Evolutionary conservation across 176 grass and related monocot species (phyloP).

Genomic region (Lolium multiflorum): DNA sequence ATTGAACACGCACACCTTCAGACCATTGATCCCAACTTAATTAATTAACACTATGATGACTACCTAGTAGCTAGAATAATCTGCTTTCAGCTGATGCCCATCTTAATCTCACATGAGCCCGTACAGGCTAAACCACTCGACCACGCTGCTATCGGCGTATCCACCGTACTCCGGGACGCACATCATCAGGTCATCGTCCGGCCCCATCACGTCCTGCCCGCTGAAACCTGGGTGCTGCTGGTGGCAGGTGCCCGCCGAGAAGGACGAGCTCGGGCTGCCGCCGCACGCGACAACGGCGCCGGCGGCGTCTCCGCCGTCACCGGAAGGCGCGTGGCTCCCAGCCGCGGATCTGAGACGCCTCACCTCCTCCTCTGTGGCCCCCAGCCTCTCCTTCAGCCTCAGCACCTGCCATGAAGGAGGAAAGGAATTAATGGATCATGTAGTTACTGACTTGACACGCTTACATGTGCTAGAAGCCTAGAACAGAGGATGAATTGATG

Average conservation of each 20-base stretch:
- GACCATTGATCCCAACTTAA: constrained; percentile 26
- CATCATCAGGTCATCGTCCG: constrained; percentile 41
- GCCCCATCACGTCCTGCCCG: constrained; percentile 24
- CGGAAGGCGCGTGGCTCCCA: no score
- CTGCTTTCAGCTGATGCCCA: not conserved
- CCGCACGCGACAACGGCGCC: constrained; percentile 12
- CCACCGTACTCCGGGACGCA: constrained; percentile 44
- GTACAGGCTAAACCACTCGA: constrained; percentile 58
- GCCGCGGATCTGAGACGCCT: constrained; percentile 49
- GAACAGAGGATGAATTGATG: not conserved
- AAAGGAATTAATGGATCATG: constrained; percentile 16
- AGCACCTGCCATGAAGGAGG: constrained; percentile 52
- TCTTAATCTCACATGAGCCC: constrained; percentile 39
- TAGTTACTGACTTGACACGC: not conserved
- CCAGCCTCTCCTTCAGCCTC: constrained; percentile 76
- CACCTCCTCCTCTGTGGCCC: constrained; percentile 62
- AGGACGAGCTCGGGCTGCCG: constrained; percentile 80
- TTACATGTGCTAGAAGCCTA: not conserved
- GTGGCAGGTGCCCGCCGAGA: constrained; percentile 71
- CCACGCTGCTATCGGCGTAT: constrained; percentile 44
- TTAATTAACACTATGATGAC: constrained; percentile 18
- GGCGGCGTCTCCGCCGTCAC: constrained; percentile 27
- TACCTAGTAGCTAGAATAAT: constrained; percentile 40
- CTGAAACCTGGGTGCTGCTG: constrained; percentile 44
- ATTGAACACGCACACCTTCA: constrained; percentile 38